A percentile compares a stretch with the other conserved stretches of the same genome.
Conservation (phyloP, 805 yeast genomes). For the Clavispora vitiphila region DNA sequence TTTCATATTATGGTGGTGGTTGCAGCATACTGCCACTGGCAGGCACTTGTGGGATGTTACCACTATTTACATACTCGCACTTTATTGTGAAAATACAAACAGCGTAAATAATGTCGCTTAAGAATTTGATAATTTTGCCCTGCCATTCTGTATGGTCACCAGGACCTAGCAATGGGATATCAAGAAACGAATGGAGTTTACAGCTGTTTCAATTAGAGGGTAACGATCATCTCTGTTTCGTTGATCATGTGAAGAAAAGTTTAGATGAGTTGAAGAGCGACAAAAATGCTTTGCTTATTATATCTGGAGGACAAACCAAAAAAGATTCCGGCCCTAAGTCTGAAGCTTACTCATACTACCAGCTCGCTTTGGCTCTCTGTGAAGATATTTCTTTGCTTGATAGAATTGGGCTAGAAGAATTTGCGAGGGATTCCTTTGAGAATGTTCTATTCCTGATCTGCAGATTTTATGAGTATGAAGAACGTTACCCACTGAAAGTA, state of each 20-base stretch:
- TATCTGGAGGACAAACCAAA: constrained; percentile 72
- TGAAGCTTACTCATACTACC: constrained; percentile 56
- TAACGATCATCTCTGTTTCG: constrained; percentile 60
- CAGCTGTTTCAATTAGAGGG: constrained; percentile 68
- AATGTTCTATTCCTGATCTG: constrained; percentile 61
- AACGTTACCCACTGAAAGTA: constrained; percentile 45
- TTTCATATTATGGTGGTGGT: constrained; percentile 74
- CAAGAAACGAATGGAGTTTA: constrained; percentile 55
- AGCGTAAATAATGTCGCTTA: not conserved
- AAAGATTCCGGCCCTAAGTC: constrained; percentile 47
- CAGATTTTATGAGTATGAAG: constrained; percentile 44
- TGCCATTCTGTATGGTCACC: constrained; percentile 59
- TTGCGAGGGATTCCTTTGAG: constrained; percentile 76
- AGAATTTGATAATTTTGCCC: constrained; percentile 32
- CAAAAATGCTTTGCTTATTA: constrained; percentile 34
- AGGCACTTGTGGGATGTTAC: constrained; percentile 46
- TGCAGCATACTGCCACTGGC: constrained; percentile 72
- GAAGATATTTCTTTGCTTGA: constrained; percentile 5
- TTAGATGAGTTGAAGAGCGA: constrained; percentile 30
- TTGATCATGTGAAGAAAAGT: constrained; percentile 52
- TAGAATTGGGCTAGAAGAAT: constrained; percentile 55
- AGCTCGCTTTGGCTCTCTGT: constrained; percentile 35
- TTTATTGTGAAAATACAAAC: not conserved
- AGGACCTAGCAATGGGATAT: constrained; percentile 39
- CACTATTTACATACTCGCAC: constrained; percentile 36